Conservation (phyloP, 2,329 filamentous ascomycete genomes). For the Whalleya microplaca region DNA sequence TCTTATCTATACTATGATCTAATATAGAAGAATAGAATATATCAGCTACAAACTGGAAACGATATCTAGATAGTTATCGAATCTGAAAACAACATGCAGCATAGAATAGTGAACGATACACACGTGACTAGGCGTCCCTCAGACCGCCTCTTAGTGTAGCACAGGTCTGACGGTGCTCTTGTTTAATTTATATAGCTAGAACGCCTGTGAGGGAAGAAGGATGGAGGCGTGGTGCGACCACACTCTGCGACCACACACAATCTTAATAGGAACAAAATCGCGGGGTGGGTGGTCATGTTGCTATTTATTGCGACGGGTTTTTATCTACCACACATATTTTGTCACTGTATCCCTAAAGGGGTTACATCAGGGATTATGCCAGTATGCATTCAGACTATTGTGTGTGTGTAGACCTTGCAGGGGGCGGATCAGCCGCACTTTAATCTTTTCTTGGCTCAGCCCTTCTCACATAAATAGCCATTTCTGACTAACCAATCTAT, state of each 20-base stretch:
- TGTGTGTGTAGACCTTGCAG: conserved; percentile 1
- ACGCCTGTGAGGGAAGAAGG: background rate
- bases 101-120: background rate
- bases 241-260: background rate
- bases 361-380: background rate
- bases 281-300: background rate
- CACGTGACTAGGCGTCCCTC: too few species aligned
- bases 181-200: background rate
- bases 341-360: background rate
- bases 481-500: background rate
- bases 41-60: background rate
- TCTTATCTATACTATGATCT: background rate
- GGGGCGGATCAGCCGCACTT: conserved; percentile 13
- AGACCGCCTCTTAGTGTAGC: background rate
- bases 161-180: background rate
- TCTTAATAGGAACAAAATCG: background rate
- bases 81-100: background rate
- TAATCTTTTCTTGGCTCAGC: conserved; percentile 5
- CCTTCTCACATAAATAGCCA: conserved; percentile 6
- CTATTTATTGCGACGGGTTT: background rate
- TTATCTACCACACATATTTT: background rate
- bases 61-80: background rate
- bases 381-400: background rate
- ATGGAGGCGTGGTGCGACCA: background rate
- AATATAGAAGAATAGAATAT: background rate